Base-by-base conservation (phyloP, 495 filamentous ascomycete species). In the Pyronema omphalodes region DNA sequence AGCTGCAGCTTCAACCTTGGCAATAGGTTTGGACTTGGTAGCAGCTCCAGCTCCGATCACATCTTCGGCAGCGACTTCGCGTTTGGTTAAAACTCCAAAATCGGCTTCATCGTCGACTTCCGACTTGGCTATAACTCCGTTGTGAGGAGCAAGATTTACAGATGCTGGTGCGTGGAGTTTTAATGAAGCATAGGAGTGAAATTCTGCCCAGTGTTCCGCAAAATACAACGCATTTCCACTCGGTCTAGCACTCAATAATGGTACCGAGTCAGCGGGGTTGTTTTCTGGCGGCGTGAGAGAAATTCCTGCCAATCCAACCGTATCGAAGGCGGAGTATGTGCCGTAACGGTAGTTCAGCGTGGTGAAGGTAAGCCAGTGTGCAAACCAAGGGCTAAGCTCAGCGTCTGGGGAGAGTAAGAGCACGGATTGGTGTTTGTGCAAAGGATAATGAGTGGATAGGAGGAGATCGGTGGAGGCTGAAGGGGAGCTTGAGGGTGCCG, bases 151-250 rank as follows among this genome's bases (percentile, higher is more conserved):
- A 7, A 29, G 48, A 6, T 60, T 29, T 5, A 29, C 23, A 5
- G 23, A 29, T 5, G 23, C 23, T 29, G 23, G 23, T 29, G 23
- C 23, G 23, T 29, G 23, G 52, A 36, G 34, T 57, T 49, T 56
- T 45, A 15, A 60, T 57, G 37, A 63, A 57, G 81, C 66, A 59
- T 83, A 84, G 3, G 75, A 71, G 59, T 84, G 79, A n/a, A 84
- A 70, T 49, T 82, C 77, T 8, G 67, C 64, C 81, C 81, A 84
- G 60, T 76, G 76, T 53, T 81, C 74, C 35, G 79, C 78, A 56
- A 84, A 84, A 62, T 80, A 81, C 15, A 84, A 67, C 12, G 74
- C 78, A 7, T 80, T 80, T 51, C 79, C 76, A 56, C 75, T 76
- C 14, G 81, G 81, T 29, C 71, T 71, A 64, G 81, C 73, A 71